phyloP scores from a whole-genome alignment of 768 basidiomycete genomes.

The Tylopilus sp. region DNA sequence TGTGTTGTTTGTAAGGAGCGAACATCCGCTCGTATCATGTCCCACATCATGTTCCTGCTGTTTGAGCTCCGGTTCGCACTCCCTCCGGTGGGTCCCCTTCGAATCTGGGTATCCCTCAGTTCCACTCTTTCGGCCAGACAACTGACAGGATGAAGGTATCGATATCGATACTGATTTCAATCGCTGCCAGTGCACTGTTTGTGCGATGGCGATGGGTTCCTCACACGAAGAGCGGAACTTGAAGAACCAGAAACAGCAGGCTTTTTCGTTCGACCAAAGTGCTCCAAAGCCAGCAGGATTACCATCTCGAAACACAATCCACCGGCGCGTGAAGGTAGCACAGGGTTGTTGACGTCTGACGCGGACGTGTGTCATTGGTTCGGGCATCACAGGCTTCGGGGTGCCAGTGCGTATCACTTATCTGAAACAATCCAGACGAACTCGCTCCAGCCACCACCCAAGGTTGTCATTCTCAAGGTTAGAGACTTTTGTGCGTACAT shows the following conservation, averaged over 20 bases:
- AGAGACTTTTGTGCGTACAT: constrained; percentile 73
- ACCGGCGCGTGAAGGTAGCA: constrained; percentile 62
- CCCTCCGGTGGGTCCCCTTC: too few relatives aligned
- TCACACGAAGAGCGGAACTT: neutral
- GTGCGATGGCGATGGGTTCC: constrained; percentile 8
- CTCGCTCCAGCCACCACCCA: constrained; percentile 31
- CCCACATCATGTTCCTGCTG: too few relatives aligned
- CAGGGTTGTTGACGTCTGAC: constrained; percentile 51
- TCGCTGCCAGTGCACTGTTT: neutral
- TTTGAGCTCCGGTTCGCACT: too few relatives aligned
- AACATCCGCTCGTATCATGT: too few relatives aligned
- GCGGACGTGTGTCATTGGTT: constrained; percentile 79
- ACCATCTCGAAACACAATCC: constrained; percentile 65
- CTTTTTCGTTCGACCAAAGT: constrained; percentile 1
- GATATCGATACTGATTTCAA: neutral
- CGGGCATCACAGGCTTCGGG: constrained; percentile 75
- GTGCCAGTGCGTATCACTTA: constrained; percentile 75
- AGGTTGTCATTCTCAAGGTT: constrained; percentile 73
- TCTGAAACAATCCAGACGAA: constrained; percentile 29
- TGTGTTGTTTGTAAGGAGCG: neutral
- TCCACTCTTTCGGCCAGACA: too few relatives aligned
- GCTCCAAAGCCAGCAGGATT: constrained; percentile 28
- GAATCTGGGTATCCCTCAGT: too few relatives aligned
- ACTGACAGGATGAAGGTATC: too few relatives aligned
- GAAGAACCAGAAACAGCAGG: neutral